Percentiles rank a stretch among this genome's conserved stretches.
Evolutionary conservation across 805 yeast species (phyloP).

Genomic region (Grigorovia jiainica): DNA sequence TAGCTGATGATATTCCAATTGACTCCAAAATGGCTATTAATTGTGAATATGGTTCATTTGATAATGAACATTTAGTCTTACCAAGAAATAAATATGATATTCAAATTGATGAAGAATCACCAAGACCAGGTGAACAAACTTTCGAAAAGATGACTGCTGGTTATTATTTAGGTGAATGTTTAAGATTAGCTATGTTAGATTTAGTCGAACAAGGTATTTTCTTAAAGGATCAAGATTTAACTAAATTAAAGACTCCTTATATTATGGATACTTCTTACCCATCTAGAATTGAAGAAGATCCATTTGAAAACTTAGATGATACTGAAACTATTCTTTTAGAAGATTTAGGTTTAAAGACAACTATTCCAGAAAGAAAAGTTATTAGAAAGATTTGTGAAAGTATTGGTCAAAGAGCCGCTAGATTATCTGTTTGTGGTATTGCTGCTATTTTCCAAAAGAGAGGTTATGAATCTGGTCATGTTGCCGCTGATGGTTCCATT

Average conservation of each 20-base stretch:
- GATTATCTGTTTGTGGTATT: slow-evolving; percentile 87
- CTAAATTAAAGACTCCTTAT: slow-evolving; percentile 51
- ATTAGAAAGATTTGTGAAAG: slow-evolving; percentile 74
- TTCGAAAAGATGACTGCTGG: slow-evolving; percentile 98
- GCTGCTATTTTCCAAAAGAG: slow-evolving; percentile 89
- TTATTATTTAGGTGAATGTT: slow-evolving; percentile 83
- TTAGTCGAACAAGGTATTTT: slow-evolving; percentile 52
- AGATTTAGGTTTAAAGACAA: slow-evolving; percentile 52
- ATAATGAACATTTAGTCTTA: slow-evolving; percentile 70
- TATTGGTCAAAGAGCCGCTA: slow-evolving; percentile 84
- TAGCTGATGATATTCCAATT: slow-evolving; percentile 50
- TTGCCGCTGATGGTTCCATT: slow-evolving; percentile 96
- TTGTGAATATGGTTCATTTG: slow-evolving; percentile 96
- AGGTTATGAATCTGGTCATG: slow-evolving; percentile 63
- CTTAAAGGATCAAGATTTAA: slow-evolving; percentile 58
- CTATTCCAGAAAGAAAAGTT: slow-evolving; percentile 70
- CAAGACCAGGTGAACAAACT: slow-evolving; percentile 91
- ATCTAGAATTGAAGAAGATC: slow-evolving; percentile 78
- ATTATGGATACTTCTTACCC: slow-evolving; percentile 84
- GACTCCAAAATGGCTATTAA: slow-evolving; percentile 84
- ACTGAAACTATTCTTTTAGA: slow-evolving; percentile 54
- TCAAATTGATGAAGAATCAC: slow-evolving; percentile 70
- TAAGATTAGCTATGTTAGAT: slow-evolving; percentile 72
- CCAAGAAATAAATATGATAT: slow-evolving; percentile 87
- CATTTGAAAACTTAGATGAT: slow-evolving; percentile 69